A percentile compares a stretch with the other conserved stretches of the same genome.
These are phyloP conservation scores for Cryptococcus floricola DNA, from an alignment of 1,284 basidiomycete species.

Conservation along the genomic window DNA sequence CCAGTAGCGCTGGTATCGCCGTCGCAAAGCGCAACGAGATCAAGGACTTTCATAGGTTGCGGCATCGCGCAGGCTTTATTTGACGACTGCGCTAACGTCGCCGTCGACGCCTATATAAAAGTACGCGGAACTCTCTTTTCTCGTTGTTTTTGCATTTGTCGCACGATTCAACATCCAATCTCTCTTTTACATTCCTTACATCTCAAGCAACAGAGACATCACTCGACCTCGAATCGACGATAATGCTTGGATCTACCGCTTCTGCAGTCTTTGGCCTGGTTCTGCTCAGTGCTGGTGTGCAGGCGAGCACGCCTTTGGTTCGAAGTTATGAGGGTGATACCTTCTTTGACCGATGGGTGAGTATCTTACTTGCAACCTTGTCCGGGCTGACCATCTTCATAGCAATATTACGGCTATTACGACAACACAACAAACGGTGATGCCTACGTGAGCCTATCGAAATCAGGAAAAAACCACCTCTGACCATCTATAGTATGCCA, in stretches of 20 bases:
- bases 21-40: too few relatives aligned
- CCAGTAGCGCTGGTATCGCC: too few relatives aligned
- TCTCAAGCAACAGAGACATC: too few relatives aligned
- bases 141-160: too few relatives aligned
- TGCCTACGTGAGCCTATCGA: constrained; percentile 9
- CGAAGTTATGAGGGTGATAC: constrained; percentile 14
- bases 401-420: constrained; percentile 13
- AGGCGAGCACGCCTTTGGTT: constrained; percentile 12
- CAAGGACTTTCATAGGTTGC: too few relatives aligned
- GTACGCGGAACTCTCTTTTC: too few relatives aligned
- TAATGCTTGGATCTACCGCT: not conserved
- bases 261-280: constrained; percentile 5
- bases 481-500: constrained; percentile 51
- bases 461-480: not conserved
- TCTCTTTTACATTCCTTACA: too few relatives aligned
- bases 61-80: too few relatives aligned
- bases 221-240: too few relatives aligned
- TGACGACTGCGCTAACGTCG: too few relatives aligned
- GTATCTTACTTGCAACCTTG: not conserved
- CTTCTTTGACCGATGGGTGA: constrained; percentile 25
- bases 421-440: constrained; percentile 22
- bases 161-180: too few relatives aligned
- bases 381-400: not conserved
- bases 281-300: not conserved
- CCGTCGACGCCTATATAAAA: too few relatives aligned